phyloP scores from a whole-genome alignment of 163 green algal species.

The Scenedesmus sp. region DNA sequence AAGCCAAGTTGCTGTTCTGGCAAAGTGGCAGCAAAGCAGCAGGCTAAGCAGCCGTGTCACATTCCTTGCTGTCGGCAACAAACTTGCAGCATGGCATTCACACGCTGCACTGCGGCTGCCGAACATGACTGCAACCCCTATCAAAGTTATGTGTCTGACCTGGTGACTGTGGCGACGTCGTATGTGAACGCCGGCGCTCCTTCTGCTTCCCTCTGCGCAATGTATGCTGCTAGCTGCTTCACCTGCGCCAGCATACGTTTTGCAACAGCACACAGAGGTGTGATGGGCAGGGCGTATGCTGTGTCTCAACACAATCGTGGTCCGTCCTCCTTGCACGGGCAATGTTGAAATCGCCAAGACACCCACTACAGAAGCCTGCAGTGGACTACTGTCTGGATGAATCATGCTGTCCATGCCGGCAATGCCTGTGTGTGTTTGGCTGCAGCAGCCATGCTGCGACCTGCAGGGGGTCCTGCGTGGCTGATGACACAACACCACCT shows the following conservation, averaged over 20 bases:
- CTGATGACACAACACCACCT: background rate
- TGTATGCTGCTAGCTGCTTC: conserved; percentile 43
- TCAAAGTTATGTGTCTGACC: background rate
- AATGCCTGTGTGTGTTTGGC: no score
- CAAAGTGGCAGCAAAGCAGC: background rate
- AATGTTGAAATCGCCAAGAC: background rate
- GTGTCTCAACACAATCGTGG: background rate
- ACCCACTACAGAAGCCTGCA: background rate
- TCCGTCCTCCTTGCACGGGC: no score
- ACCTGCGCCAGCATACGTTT: conserved; percentile 23
- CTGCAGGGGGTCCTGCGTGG: no score
- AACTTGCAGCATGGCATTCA: no score
- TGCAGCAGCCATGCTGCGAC: no score
- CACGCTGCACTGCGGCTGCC: background rate
- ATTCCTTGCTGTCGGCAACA: background rate
- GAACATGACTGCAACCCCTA: background rate
- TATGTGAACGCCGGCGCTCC: conserved; percentile 57
- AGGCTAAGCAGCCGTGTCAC: no score
- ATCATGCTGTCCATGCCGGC: no score
- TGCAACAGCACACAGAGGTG: no score
- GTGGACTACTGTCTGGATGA: no score
- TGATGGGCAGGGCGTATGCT: background rate
- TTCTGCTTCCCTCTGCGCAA: conserved; percentile 4
- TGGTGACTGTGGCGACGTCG: conserved; percentile 68
- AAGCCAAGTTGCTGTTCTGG: background rate